Evolutionary conservation across 106 monocot species (phyloP), one percentile per base, ranked within the genome.

Genomic region (Allium fistulosum): DNA sequence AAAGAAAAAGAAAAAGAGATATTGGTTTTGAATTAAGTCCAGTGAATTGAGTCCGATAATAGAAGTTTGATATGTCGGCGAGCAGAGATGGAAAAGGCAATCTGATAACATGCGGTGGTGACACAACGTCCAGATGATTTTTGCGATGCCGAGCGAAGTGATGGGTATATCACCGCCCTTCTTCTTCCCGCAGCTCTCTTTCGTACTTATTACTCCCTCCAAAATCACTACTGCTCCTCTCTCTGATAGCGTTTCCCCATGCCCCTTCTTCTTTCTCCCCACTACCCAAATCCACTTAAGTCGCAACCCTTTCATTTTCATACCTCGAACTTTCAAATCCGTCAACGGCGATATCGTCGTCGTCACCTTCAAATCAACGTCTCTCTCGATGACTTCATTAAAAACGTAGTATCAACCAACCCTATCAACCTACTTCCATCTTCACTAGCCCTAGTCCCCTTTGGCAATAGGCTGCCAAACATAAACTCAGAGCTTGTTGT

Each of bases 391-490:
- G 75, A 67, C 22, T 52, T 83, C 65, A 53, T 84, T 72, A 73
- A 63, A 46, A 51, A 68, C 50, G 61, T 81, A 55, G 49, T 70
- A 14, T 72, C 78, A 6, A 57, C 61, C 27, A 57, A 51, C 56
- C 72, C 76, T 58, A 58, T 76, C 37, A 68, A 84, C 18, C 57
- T 79, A 16, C 26, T 91, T 63, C 72, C 80, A 62, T 77, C 91
- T 49, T 79, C 79, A 55, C 16, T 88, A 53, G 79, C 77, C 62
- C 63, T 78, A 26, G 80, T 68, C 59, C 56, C 82, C 47, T 80
- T 58, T 5, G 73, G 75, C 15, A n/a, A 8, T 7, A 11, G 52
- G 67, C 51, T 26, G 26, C 15, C 26, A 27, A 52, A 8, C 11
- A 7, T 18, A 14, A 17, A 11, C 7, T 57, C 16, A 27, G 14